A percentile compares a stretch with the other conserved stretches of the same genome.
These are phyloP conservation scores for Myriangium duriaei DNA, from an alignment of 2,329 filamentous ascomycete species.

Conservation along the genomic window DNA sequence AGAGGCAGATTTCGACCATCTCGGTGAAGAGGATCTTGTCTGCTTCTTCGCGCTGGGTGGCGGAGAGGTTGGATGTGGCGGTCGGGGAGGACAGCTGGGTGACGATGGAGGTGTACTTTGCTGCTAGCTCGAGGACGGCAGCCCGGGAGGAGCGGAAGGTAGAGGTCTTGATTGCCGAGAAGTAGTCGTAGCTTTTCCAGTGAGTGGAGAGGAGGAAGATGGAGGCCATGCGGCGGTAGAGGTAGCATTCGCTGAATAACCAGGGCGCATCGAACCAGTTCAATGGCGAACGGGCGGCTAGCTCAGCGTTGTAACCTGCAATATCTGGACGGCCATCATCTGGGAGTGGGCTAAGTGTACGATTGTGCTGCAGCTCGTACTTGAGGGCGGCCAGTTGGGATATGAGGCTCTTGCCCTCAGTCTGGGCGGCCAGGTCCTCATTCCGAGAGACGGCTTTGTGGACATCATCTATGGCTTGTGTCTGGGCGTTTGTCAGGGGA, in stretches of 20 bases:
- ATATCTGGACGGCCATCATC: conserved; percentile 72
- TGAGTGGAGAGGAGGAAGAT: conserved; percentile 63
- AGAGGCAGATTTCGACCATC: conserved; percentile 93
- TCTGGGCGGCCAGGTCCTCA: conserved; percentile 50
- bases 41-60: conserved; percentile 47
- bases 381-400: conserved; percentile 71
- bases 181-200: conserved; percentile 88
- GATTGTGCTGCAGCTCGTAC: conserved; percentile 88
- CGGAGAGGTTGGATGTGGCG: conserved; percentile 32
- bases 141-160: conserved; percentile 87
- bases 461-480: conserved; percentile 86
- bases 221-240: conserved; percentile 74
- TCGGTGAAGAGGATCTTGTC: conserved; percentile 74
- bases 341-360: conserved; percentile 59
- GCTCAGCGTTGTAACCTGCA: conserved; percentile 70
- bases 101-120: conserved; percentile 64
- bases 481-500: conserved; percentile 39
- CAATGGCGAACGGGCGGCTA: conserved; percentile 58
- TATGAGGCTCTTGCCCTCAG: conserved; percentile 79
- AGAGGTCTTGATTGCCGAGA: conserved; percentile 75
- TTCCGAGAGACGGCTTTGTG: conserved; percentile 56
- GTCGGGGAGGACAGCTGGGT: conserved; percentile 48
- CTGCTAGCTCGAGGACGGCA: conserved; percentile 69
- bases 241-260: conserved; percentile 88
- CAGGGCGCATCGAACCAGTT: conserved; percentile 78